Percentiles rank a stretch among this genome's conserved stretches.
These are phyloP conservation scores for Aristolochia fimbriata DNA, from an alignment of 164 flowering plant genomes.

Conservation along the genomic window DNA sequence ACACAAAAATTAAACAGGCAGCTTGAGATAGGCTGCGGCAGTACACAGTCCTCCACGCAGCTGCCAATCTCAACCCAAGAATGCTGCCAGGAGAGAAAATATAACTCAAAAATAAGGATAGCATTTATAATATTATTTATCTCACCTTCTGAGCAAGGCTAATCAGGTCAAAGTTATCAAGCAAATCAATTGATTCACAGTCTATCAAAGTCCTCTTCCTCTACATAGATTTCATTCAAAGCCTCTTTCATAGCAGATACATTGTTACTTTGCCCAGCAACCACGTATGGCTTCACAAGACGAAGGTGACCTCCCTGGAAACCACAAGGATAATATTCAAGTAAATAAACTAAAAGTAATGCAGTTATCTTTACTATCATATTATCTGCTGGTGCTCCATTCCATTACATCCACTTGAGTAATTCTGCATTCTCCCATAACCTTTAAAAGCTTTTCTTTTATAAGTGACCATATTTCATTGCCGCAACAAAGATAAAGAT, in stretches of 20 bases:
- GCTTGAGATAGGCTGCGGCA: too few relatives aligned
- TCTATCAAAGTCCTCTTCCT: slow-evolving; percentile 95
- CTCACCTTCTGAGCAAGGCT: too few relatives aligned
- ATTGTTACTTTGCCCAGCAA: slow-evolving; percentile 94
- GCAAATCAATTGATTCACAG: slow-evolving; percentile 91
- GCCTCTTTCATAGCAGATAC: slow-evolving; percentile 99
- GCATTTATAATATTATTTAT: too few relatives aligned
- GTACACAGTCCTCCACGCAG: too few relatives aligned
- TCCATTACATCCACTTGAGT: slow-evolving; percentile 90
- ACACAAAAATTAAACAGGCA: too few relatives aligned
- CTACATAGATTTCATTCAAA: slow-evolving; percentile 74
- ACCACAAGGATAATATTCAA: background rate
- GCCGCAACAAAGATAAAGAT: slow-evolving; percentile 72
- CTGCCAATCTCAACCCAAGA: too few relatives aligned
- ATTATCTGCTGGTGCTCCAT: too few relatives aligned
- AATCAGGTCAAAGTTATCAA: slow-evolving; percentile 92
- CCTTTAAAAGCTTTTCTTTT: slow-evolving; percentile 88
- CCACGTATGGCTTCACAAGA: slow-evolving; percentile 98
- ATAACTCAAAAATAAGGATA: too few relatives aligned
- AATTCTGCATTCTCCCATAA: slow-evolving; percentile 89
- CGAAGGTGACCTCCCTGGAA: slow-evolving; percentile 82
- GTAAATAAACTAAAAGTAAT: background rate
- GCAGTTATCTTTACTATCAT: slow-evolving; percentile 28
- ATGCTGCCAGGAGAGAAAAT: too few relatives aligned
- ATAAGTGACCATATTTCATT: slow-evolving; percentile 81